Evolutionary conservation across 75 land plant genomes (phyloP), one percentile per base, ranked within the genome.

Genomic region (Pinus albicaulis): DNA sequence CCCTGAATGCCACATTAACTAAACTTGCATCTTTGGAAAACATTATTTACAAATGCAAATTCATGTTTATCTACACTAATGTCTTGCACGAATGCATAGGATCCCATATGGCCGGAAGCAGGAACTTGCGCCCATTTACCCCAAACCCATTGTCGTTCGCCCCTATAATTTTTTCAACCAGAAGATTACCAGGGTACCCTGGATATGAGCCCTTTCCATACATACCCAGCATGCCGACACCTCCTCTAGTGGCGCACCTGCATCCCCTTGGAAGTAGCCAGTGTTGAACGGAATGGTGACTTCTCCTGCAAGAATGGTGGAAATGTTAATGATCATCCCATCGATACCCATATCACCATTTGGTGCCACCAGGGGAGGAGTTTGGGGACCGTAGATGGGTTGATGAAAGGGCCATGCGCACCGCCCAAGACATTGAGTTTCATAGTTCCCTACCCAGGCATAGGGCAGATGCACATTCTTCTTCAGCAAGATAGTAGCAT

Each of bases 61-160:
- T n/a, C n/a, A n/a, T n/a, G n/a, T n/a, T n/a, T n/a, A n/a, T n/a
- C n/a, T n/a, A n/a, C n/a, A n/a, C n/a, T n/a, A n/a, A n/a, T n/a
- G n/a, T n/a, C n/a, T n/a, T n/a, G n/a, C n/a, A n/a, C n/a, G n/a
- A n/a, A n/a, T n/a, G n/a, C n/a, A n/a, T n/a, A 10, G 57, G 57
- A 15, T 56, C 57, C 57, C 84, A 82, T 13, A 82, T 59, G 5
- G 84, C 84, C 17, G 84, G 84, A 28, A 82, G 44, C 85, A 79
- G 60, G 55, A 56, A 83, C 82, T 75, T 80, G 25, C 85, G 76
- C 17, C 61, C 38, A 31, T 76, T 75, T 64, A 19, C 53, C 3
- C 85, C 82, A 14, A 56, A 34, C 5, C 57, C 82, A 69, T 83
- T 79, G 74, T 44, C 74, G 53, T 73, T 83, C 0, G 74, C 73